Percentiles rank a stretch among this genome's conserved stretches.
Evolutionary conservation across 768 basidiomycete species (phyloP).

Genomic region (Mrakia frigida): DNA sequence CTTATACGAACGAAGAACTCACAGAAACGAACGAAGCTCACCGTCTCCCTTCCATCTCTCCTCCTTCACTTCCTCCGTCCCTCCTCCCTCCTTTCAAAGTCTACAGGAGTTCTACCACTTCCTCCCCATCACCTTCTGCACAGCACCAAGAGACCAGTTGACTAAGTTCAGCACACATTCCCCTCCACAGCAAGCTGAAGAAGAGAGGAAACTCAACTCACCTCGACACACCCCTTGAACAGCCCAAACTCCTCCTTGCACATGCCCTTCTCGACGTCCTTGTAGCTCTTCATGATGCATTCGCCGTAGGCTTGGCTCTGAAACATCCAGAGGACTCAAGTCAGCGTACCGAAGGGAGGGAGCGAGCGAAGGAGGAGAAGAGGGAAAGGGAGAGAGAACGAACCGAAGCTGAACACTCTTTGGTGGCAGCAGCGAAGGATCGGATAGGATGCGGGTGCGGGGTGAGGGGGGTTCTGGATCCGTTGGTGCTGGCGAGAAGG

Average conservation of each 20-base stretch:
- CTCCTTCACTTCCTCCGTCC: background rate
- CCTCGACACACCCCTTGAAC: constrained; percentile 74
- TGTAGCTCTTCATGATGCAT: constrained; percentile 76
- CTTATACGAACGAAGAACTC: background rate
- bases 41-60: background rate
- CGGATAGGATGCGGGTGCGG: constrained; percentile 19
- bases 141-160: background rate
- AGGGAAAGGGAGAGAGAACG: background rate
- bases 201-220: background rate
- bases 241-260: constrained; percentile 78
- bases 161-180: background rate
- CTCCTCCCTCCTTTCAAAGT: background rate
- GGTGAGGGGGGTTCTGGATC: background rate
- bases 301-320: constrained; percentile 60
- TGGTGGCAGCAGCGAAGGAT: constrained; percentile 12
- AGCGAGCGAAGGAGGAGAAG: background rate
- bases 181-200: background rate
- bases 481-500: background rate
- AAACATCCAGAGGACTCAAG: background rate
- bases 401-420: constrained; percentile 19
- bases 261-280: constrained; percentile 73
- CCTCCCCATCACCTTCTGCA: constrained; percentile 11
- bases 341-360: background rate
- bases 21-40: background rate
- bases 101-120: constrained; percentile 3